Conservation (phyloP, 148 eudicot genomes). For the Rheum nobile region DNA sequence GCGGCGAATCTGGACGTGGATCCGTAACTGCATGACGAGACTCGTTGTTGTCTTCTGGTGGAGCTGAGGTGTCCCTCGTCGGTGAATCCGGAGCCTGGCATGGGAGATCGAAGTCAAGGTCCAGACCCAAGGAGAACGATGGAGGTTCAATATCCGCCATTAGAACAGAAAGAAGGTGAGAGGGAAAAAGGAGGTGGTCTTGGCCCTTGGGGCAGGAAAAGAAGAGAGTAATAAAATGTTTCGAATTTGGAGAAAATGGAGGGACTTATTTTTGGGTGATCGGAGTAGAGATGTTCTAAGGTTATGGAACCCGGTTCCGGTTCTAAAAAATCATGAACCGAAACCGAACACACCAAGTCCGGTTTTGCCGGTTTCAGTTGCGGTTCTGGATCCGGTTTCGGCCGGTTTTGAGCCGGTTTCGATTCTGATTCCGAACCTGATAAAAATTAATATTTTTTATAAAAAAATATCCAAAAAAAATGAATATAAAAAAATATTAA, state of each 20-base stretch:
- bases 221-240: not conserved
- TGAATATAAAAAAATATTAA: too few relatives aligned
- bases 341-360: too few relatives aligned
- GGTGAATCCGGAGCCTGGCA: slow-evolving; percentile 14
- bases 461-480: too few relatives aligned
- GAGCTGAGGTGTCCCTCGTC: slow-evolving; percentile 6
- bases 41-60: slow-evolving; percentile 21
- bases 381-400: too few relatives aligned
- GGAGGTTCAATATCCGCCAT: slow-evolving; percentile 73
- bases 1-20: slow-evolving; percentile 20
- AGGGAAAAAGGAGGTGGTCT: not conserved
- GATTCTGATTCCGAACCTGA: too few relatives aligned
- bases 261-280: not conserved
- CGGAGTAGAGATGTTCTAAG: not conserved
- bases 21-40: slow-evolving; percentile 23
- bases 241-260: not conserved
- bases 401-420: too few relatives aligned
- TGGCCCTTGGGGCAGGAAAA: not conserved
- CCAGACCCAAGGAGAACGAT: slow-evolving; percentile 79
- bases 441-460: too few relatives aligned
- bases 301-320: too few relatives aligned
- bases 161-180: not conserved
- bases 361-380: too few relatives aligned
- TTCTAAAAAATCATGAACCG: too few relatives aligned
- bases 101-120: slow-evolving; percentile 40